Evolutionary conservation across 108 stramenopile genomes (phyloP).

Genomic region (Mediolabrus comicus): DNA sequence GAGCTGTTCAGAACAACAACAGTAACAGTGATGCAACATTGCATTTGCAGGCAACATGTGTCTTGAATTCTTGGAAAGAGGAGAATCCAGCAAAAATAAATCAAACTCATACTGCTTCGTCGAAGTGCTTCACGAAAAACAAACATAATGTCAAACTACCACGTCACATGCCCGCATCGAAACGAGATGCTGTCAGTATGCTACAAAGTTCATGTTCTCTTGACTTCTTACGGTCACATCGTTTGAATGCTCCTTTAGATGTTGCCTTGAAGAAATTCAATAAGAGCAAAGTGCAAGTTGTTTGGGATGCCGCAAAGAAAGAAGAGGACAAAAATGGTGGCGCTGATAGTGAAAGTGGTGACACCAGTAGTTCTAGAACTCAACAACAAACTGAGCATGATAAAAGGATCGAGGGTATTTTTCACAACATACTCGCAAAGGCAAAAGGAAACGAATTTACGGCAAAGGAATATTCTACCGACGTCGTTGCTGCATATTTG

Average conservation of each 20-base stretch:
- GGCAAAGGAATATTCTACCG: slow-evolving; percentile 4
- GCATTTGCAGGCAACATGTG: slow-evolving; percentile 10
- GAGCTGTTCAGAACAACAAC: background rate
- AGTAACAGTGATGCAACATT: background rate
- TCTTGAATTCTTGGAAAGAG: slow-evolving; percentile 15
- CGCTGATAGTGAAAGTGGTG: background rate
- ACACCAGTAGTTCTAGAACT: background rate
- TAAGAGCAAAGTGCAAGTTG: slow-evolving; percentile 36
- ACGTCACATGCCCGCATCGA: slow-evolving; percentile 35
- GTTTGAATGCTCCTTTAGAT: slow-evolving; percentile 51
- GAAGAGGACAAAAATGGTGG: background rate
- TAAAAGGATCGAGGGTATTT: slow-evolving; percentile 26
- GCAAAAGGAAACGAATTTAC: background rate
- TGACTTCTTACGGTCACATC: slow-evolving; percentile 61
- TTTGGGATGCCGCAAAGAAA: slow-evolving; percentile 52
- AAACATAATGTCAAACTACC: background rate
- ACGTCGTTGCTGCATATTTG: slow-evolving; percentile 58
- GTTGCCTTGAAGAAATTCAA: slow-evolving; percentile 73
- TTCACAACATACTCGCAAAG: slow-evolving; percentile 12
- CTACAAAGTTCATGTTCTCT: slow-evolving; percentile 65
- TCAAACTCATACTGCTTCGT: background rate
- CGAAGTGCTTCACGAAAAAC: background rate
- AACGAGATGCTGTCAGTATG: slow-evolving; percentile 58
- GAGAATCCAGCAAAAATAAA: too few relatives aligned
- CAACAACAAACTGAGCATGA: slow-evolving; percentile 1